These are phyloP conservation scores for Serendipita sp. DNA, from an alignment of 768 basidiomycete genomes.

Conservation along the genomic window DNA sequence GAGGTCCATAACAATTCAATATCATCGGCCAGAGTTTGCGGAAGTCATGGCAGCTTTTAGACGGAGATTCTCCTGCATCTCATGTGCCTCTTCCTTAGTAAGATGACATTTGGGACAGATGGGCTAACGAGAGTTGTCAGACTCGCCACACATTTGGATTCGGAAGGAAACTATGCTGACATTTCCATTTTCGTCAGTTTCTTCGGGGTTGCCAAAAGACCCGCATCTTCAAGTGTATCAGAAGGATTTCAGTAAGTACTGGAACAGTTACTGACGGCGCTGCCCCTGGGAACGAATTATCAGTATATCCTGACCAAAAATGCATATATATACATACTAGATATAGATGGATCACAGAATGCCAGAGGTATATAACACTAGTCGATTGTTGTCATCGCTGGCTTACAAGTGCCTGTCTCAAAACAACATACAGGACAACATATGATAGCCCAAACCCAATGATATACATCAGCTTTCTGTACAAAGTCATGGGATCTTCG, in stretches of 20 bases:
- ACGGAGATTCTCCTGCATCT: neutral
- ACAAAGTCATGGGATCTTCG: neutral
- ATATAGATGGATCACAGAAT: neutral
- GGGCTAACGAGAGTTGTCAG: neutral
- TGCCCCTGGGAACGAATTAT: no score
- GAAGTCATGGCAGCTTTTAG: neutral
- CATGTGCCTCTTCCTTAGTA: neutral
- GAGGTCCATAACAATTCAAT: no score
- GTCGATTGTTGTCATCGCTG: neutral
- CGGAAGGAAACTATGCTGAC: neutral
- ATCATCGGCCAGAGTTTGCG: no score
- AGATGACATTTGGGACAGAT: neutral
- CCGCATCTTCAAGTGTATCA: neutral
- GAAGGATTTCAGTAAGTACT: no score
- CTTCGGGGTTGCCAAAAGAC: neutral
- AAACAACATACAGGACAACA: constrained; percentile 5
- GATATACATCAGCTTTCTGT: neutral
- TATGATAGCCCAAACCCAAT: neutral
- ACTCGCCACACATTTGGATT: neutral
- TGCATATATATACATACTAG: no score
- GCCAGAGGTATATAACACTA: neutral
- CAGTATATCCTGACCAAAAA: no score
- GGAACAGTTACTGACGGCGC: no score
- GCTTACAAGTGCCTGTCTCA: neutral
- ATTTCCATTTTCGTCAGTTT: neutral